Base-by-base conservation (phyloP, 2,329 filamentous ascomycete genomes). In the Colletotrichum tabaci region DNA sequence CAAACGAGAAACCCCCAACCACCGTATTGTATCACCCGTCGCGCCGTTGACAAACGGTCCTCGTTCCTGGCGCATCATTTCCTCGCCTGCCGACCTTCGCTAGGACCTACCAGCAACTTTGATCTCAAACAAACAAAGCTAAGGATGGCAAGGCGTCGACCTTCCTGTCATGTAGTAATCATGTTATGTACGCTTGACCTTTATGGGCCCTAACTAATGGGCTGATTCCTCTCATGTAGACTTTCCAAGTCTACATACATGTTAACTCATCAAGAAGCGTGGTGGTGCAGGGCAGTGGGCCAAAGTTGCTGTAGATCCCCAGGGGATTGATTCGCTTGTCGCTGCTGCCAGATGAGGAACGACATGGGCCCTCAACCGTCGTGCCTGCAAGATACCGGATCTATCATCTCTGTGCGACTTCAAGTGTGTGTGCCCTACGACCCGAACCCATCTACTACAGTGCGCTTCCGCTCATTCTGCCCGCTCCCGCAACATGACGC, bases 261-360 rank as follows among this genome's bases (percentile, higher is more conserved):
- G 35, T 10, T 38, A 52, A 26, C 9, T 57, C 15, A 44, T 57
- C 47, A 57, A 57, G 50, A 56, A 67, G 40, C 15, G 30, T 47
- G 56, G 30, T 47, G 62, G 49, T 61, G 42, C 62, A 71, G 52
- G 47, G 30, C 64, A 66, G 63, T 61, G 67, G 62, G 21, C 56
- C 63, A 56, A 35, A 53, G 61, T 47, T 50, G 42, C 23, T 35
- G 42, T 50, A 61, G 56, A 66, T 61, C 62, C 35, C 44, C 62
- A 71, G 56, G 62, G 56, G 47, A 55, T 61, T 70, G 40, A 56
- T 56, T 67, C 63, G 63, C 57, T 61, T 56, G 44, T 44, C 35
- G 46, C 46, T 40, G 47, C 38, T 21, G 21, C 38, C 44, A 49
- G 61, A 58, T 62, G 40, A 47, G 40, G 50, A 42, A 47, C 47